Base-by-base conservation (phyloP, 768 basidiomycete species). In the Crepidotus variabilis region DNA sequence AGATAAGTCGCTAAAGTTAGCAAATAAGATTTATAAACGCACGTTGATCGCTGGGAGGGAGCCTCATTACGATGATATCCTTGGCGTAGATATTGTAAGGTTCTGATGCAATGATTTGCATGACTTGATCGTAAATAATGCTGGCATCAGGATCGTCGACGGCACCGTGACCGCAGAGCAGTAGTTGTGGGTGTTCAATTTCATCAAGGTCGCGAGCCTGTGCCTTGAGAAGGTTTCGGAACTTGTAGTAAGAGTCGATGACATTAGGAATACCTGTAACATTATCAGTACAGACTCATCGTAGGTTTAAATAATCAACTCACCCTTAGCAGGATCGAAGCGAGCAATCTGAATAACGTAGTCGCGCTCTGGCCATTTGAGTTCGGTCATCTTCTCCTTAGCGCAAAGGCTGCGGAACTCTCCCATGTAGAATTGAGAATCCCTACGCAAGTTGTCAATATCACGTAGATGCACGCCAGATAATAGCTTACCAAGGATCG, bases 91-190 rank as follows among this genome's bases (percentile, higher is more conserved):
- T 71, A 36, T 67, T 77, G 70, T 86, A 86, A 3, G 75, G 72
- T 9, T 77, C 76, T 0, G 77, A 76, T 51, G 69, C 64, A 46
- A 92, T 78, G 60, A 87, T 72, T 58, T 83, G 79, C 66, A 88
- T 79, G 59, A 86, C 77, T 67, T 91, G 80, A 61, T 92, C 91
- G 68, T 92, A 92, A 70, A 93, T 92, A 75, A 91, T 90, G 71
- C 86, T 91, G 13, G 93, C 93, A 76, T 97, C 93, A 14, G 93
- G 94, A 71, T 97, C 94, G 63, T 97, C 94, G 57, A 97, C 92
- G 23, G 89, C 90, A 53, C 93, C 93, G 68, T 97, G 94, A 20
- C 94, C 94, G 69, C 90, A 92, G 61, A 93, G 71, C 64, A 93
- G 75, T 61, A 93, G 71, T 68, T 93, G 91, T 55, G 91, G 91